Conservation (phyloP, 768 basidiomycete genomes). For the Flagelloscypha sp. region DNA sequence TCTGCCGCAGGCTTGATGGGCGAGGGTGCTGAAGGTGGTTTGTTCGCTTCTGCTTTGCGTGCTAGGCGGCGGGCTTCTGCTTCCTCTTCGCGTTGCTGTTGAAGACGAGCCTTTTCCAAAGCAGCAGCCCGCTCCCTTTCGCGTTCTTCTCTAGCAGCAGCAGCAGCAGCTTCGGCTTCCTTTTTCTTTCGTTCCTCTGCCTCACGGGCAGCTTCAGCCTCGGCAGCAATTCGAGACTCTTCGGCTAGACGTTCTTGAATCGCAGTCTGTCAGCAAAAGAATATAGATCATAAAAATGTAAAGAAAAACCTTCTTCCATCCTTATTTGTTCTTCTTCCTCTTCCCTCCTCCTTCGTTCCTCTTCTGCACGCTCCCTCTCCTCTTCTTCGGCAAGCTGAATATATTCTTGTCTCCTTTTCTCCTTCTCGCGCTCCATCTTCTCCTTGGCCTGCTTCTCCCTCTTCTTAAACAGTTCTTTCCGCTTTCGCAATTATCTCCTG, state of each 20-base stretch:
- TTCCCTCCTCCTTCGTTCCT: slow-evolving; percentile 28
- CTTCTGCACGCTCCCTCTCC: slow-evolving; percentile 35
- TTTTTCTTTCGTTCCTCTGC: slow-evolving; percentile 49
- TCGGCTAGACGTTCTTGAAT: slow-evolving; percentile 43
- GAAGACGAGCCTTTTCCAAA: slow-evolving; percentile 48
- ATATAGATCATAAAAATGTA: neutral
- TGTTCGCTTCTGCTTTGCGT: slow-evolving; percentile 33
- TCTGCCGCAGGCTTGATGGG: slow-evolving; percentile 17
- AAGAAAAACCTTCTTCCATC: slow-evolving; percentile 41
- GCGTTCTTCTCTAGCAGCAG: slow-evolving; percentile 44
- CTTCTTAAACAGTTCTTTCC: slow-evolving; percentile 57
- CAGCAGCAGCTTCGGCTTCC: slow-evolving; percentile 52
- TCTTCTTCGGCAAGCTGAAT: slow-evolving; percentile 55
- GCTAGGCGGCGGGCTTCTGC: slow-evolving; percentile 40
- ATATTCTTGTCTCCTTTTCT: slow-evolving; percentile 50
- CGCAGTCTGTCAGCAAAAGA: neutral
- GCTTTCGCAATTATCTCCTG: slow-evolving; percentile 47
- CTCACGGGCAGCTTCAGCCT: slow-evolving; percentile 40
- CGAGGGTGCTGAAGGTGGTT: slow-evolving; percentile 18
- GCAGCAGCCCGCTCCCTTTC: slow-evolving; percentile 43
- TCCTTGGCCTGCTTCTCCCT: slow-evolving; percentile 46
- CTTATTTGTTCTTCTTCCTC: slow-evolving; percentile 43
- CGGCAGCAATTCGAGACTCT: slow-evolving; percentile 39
- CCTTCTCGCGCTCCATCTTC: slow-evolving; percentile 83
- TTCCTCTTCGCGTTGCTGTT: slow-evolving; percentile 62